Percentiles rank a stretch among this genome's conserved stretches.
Evolutionary conservation across 202 grass and related monocot genomes (phyloP).

Genomic region (Panicum virgatum): DNA sequence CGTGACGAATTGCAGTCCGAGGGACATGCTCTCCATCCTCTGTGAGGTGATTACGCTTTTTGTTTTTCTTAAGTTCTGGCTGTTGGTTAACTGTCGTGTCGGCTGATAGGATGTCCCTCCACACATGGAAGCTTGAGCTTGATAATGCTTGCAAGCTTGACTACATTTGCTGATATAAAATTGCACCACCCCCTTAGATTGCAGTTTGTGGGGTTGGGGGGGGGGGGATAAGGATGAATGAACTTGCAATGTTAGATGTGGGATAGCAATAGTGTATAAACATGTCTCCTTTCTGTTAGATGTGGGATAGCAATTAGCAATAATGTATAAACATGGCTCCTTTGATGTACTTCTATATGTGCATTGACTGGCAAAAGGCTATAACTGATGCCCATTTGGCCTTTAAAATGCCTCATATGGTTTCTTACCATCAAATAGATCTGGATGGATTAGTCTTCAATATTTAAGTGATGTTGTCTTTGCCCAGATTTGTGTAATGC

Average conservation of each 20-base stretch:
- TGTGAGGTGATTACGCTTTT: conserved; percentile 61
- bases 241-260: not conserved
- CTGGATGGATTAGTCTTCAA: not conserved
- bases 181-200: not conserved
- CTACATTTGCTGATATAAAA: not conserved
- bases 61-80: not conserved
- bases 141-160: not conserved
- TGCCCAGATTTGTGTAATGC: not conserved
- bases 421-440: conserved; percentile 1
- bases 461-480: conserved; percentile 4
- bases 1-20: conserved; percentile 59
- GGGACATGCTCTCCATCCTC: conserved; percentile 82
- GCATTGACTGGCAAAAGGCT: not conserved
- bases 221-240: not conserved
- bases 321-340: not conserved
- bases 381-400: conserved; percentile 8
- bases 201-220: not conserved
- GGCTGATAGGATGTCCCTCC: not conserved
- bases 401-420: conserved; percentile 10
- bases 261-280: not conserved
- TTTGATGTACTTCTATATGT: conserved; percentile 10
- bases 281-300: not conserved
- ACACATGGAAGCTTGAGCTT: not conserved
- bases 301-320: not conserved
- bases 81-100: not conserved